Percentiles rank a stretch among this genome's conserved stretches.
Conservation (phyloP, 2,329 filamentous ascomycete species). For the Alternaria novae-zelandiae region DNA sequence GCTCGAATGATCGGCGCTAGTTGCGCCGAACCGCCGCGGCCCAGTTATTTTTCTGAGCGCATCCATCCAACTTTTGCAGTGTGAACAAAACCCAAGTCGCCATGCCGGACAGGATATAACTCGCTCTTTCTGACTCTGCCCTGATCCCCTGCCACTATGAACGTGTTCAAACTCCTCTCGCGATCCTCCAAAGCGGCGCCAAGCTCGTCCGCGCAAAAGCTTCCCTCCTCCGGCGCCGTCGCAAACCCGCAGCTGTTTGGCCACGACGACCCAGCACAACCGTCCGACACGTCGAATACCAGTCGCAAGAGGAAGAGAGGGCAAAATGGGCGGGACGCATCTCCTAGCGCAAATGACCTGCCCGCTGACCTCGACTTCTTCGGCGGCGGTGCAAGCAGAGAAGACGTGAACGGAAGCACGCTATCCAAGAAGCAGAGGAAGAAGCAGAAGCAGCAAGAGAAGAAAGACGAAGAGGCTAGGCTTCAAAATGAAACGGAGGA, state of each 20-base stretch:
- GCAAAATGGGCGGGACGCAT: slow-evolving; percentile 18
- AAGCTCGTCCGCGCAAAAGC: slow-evolving; percentile 49
- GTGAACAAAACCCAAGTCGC: not conserved
- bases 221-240: slow-evolving; percentile 70
- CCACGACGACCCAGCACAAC: slow-evolving; percentile 50
- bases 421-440: slow-evolving; percentile 25
- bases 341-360: slow-evolving; percentile 11
- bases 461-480: slow-evolving; percentile 5
- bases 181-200: slow-evolving; percentile 68
- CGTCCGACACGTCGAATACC: slow-evolving; percentile 24
- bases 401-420: slow-evolving; percentile 11
- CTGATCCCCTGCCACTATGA: slow-evolving; percentile 57
- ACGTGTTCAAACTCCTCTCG: slow-evolving; percentile 75
- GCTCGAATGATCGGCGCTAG: slow-evolving; percentile 20
- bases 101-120: not conserved
- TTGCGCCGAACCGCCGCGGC: slow-evolving; percentile 24
- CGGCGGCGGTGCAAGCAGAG: slow-evolving; percentile 27
- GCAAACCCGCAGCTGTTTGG: slow-evolving; percentile 73
- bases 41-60: slow-evolving; percentile 27
- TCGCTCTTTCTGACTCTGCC: not conserved
- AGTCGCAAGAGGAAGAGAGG: slow-evolving; percentile 54
- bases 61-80: slow-evolving; percentile 26
- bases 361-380: slow-evolving; percentile 55
- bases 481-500: slow-evolving; percentile 5
- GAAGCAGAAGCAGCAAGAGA: slow-evolving; percentile 15